Evolutionary conservation across 2,329 filamentous ascomycete species (phyloP), one percentile per base, ranked within the genome.

Genomic region (Ambrosiella beaveri): DNA sequence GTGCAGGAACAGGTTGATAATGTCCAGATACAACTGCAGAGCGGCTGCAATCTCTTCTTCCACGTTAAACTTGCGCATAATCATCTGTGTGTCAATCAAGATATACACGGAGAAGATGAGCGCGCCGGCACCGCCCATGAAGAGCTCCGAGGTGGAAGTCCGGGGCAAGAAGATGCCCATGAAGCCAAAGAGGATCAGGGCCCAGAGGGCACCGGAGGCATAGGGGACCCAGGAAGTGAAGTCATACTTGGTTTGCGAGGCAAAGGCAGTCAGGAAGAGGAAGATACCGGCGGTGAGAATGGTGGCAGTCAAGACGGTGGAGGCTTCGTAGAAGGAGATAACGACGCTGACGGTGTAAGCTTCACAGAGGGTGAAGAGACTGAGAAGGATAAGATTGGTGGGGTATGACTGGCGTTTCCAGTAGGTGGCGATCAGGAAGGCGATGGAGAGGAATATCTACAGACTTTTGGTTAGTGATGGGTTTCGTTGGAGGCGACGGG

Each of bases 221-320:
- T 96, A 97, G 15, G 93, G 91, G 75, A 91, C 87, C 91, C 93
- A 98, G 63, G 81, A 85, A 1, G 91, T 97, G 69, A 98, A 98
- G 75, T 98, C 93, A 68, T 98, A 98, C 70, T 94, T 95, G 63
- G 86, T 87, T 75, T 98, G 93, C 79, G 90, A 95, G 54, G 93
- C 93, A 69, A 98, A 97, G 50, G 90, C 71, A 1, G 85, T 88
- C 56, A 89, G 79, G 66, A 87, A 81, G 65, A 88, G 74, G 67
- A 91, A 90, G 67, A 90, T 86, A 56, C 84, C 86, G 13, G 83
- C 85, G 56, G 93, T 98, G 59, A 98, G 81, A 63, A 95, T 72
- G 39, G 95, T 84, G 13, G 93, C 93, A 71, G 95, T 85, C 53
- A 98, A 78, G 19, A 98, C 93, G 66, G 97, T 84, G 56, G 76